A percentile compares a stretch with the other conserved stretches of the same genome.
These are phyloP conservation scores for Claviceps monticola DNA, from an alignment of 2,329 filamentous ascomycete species.

Conservation along the genomic window DNA sequence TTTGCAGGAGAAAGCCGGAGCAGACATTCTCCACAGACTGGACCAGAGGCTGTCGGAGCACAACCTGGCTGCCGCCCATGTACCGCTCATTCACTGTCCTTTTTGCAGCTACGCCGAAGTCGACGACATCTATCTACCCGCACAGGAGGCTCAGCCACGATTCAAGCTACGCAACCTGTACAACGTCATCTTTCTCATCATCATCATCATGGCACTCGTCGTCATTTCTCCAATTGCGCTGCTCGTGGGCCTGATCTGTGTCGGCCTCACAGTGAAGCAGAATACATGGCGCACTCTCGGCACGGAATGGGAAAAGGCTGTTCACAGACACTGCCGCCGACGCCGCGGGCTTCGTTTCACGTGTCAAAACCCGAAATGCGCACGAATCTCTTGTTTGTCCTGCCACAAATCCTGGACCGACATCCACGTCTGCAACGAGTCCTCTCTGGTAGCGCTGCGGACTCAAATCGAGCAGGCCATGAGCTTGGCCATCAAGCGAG, in stretches of 20 bases:
- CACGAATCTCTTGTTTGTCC: slow-evolving; percentile 59
- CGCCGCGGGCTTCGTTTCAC: slow-evolving; percentile 62
- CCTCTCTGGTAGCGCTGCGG: slow-evolving; percentile 64
- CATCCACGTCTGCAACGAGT: slow-evolving; percentile 82
- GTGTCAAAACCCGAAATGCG: slow-evolving; percentile 59
- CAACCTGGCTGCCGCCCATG: slow-evolving; percentile 53
- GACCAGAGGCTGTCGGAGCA: slow-evolving; percentile 70
- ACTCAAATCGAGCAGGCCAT: slow-evolving; percentile 87
- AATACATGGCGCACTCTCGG: slow-evolving; percentile 28
- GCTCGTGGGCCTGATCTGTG: slow-evolving; percentile 30
- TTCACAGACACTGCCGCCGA: slow-evolving; percentile 54
- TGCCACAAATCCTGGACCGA: slow-evolving; percentile 78
- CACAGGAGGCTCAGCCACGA: slow-evolving; percentile 38
- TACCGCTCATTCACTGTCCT: slow-evolving; percentile 71
- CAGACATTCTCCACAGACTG: slow-evolving; percentile 59
- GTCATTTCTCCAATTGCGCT: slow-evolving; percentile 40
- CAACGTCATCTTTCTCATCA: slow-evolving; percentile 34
- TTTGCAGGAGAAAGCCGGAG: slow-evolving; percentile 51
- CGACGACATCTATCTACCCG: slow-evolving; percentile 58
- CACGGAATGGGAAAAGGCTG: slow-evolving; percentile 40
- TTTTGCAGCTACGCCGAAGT: slow-evolving; percentile 88
- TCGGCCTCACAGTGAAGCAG: slow-evolving; percentile 28
- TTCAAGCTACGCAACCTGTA: slow-evolving; percentile 38
- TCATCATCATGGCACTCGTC: slow-evolving; percentile 40
- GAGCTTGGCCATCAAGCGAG: slow-evolving; percentile 86